Evolutionary conservation across 257 asterid species (phyloP).

Genomic region (Ilex asprella): DNA sequence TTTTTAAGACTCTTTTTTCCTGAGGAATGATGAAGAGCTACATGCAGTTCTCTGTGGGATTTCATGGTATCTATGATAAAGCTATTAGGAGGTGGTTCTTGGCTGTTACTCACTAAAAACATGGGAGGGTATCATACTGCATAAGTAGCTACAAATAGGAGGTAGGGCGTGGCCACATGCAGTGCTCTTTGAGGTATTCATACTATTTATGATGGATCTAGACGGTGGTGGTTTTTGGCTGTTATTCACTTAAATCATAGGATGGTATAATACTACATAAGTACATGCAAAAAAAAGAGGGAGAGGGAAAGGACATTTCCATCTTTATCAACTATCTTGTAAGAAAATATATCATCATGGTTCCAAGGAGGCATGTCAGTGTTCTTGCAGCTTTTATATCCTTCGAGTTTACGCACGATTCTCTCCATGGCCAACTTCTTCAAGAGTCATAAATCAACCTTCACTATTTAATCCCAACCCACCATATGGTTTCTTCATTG

Average conservation of each 20-base stretch:
- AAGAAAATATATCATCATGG: conserved; percentile 7
- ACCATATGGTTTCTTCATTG: conserved; percentile 15
- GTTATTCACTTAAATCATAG: not conserved
- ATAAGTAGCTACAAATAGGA: not conserved
- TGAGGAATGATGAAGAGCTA: conserved; percentile 16
- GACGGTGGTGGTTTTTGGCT: not conserved
- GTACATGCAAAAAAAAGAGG: conserved; percentile 1
- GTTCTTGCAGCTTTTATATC: conserved; percentile 2
- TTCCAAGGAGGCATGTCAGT: conserved; percentile 3
- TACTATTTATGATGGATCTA: not conserved
- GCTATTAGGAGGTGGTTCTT: conserved; percentile 3
- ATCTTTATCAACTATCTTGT: conserved; percentile 8
- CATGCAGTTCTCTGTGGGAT: conserved; percentile 14
- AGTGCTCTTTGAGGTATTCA: not conserved
- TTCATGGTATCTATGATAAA: not conserved
- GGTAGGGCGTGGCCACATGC: not conserved
- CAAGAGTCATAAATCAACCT: conserved; percentile 5
- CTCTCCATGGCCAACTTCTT: conserved; percentile 13
- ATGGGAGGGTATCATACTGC: not conserved
- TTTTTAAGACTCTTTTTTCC: not conserved
- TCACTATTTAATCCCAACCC: conserved; percentile 23
- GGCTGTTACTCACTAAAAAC: not conserved
- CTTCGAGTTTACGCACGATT: conserved; percentile 4
- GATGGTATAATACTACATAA: not conserved
- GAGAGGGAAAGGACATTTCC: not conserved